These are phyloP conservation scores for Penicillium taxi DNA, from an alignment of 495 filamentous ascomycete species.

Conservation along the genomic window DNA sequence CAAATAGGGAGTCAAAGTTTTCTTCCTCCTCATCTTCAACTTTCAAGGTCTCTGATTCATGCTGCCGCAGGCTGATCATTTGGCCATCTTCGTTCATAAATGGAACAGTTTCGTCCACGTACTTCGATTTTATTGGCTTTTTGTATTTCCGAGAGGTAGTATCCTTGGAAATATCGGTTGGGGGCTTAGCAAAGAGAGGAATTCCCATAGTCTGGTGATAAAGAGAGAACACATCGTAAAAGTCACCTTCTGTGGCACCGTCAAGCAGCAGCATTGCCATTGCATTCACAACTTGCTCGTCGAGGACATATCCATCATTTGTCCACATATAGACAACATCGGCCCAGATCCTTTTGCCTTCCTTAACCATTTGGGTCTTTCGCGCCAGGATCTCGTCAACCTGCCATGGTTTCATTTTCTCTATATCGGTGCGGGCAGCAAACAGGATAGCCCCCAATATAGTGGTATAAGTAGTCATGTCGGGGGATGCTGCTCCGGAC, in stretches of 20 bases:
- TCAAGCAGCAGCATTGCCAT: conserved; percentile 68
- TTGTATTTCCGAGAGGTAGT: not conserved
- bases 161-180: conserved; percentile 8
- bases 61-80: conserved; percentile 3
- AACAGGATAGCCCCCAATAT: conserved; percentile 64
- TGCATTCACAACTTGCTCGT: conserved; percentile 62
- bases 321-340: conserved; percentile 68
- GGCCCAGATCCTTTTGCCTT: conserved; percentile 70
- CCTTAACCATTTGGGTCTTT: conserved; percentile 33
- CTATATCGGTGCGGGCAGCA: conserved; percentile 20
- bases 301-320: conserved; percentile 56
- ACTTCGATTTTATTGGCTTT: not conserved
- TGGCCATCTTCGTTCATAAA: conserved; percentile 23
- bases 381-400: conserved; percentile 29
- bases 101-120: conserved; percentile 15
- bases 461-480: conserved; percentile 66
- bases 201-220: conserved; percentile 71
- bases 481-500: conserved; percentile 50
- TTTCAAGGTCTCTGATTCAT: conserved; percentile 1
- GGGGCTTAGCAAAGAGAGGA: conserved; percentile 33
- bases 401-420: conserved; percentile 18
- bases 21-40: conserved; percentile 20
- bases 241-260: conserved; percentile 49
- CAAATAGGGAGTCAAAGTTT: conserved; percentile 31
- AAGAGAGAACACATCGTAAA: conserved; percentile 61